A percentile compares a stretch with the other conserved stretches of the same genome.
phyloP scores from a whole-genome alignment of 139 green algal genomes.

The Zygnema cylindricum region DNA sequence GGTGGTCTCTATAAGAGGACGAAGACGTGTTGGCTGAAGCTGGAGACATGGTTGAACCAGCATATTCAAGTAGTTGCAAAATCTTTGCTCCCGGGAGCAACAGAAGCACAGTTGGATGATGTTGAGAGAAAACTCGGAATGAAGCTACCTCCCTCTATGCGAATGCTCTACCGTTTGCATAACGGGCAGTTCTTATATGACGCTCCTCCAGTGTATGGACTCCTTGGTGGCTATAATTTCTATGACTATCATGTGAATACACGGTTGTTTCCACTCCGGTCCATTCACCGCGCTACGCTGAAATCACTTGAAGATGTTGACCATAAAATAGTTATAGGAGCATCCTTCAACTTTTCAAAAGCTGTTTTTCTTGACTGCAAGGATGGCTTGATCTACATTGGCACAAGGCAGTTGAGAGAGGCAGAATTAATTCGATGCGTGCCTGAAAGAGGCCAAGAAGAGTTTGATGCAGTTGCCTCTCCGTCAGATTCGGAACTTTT shows the following conservation, averaged over 20 bases:
- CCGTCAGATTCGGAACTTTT: too few relatives aligned
- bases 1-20: conserved; percentile 27
- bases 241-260: conserved; percentile 49
- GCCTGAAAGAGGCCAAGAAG: too few relatives aligned
- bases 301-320: too few relatives aligned
- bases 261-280: conserved; percentile 36
- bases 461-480: too few relatives aligned
- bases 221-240: conserved; percentile 53
- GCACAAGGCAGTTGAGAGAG: too few relatives aligned
- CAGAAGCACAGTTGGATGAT: conserved; percentile 41
- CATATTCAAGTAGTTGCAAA: conserved; percentile 42
- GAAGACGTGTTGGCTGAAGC: neutral
- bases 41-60: conserved; percentile 19
- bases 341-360: conserved; percentile 33
- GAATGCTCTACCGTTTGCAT: conserved; percentile 41
- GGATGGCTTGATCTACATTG: conserved; percentile 31
- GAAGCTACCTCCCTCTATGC: conserved; percentile 30
- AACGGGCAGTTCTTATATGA: conserved; percentile 30
- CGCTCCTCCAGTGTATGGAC: conserved; percentile 31
- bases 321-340: conserved; percentile 11
- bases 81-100: conserved; percentile 10
- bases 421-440: too few relatives aligned
- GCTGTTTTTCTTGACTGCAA: conserved; percentile 37
- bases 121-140: conserved; percentile 28
- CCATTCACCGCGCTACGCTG: neutral